Conservation (phyloP, 805 yeast species). For the Brettanomyces anomalus region DNA sequence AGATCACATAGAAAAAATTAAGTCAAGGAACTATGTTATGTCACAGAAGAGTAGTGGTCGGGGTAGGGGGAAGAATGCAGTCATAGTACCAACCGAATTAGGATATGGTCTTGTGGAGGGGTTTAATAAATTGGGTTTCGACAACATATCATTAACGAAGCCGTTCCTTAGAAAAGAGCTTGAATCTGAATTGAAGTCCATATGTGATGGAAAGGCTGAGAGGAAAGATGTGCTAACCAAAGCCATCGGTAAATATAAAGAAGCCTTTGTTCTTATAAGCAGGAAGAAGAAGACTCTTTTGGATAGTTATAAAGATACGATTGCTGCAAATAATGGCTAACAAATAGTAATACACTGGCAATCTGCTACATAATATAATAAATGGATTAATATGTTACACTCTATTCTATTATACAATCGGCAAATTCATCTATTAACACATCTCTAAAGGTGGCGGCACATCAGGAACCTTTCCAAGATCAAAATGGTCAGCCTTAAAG, state of each 20-base stretch:
- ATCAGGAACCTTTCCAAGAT: conserved; percentile 63
- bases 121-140: conserved; percentile 70
- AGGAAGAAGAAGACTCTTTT: conserved; percentile 31
- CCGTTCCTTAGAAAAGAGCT: conserved; percentile 77
- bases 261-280: conserved; percentile 45
- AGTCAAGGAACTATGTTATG: conserved; percentile 54
- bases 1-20: conserved; percentile 84
- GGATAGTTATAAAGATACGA: conserved; percentile 22
- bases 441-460: conserved; percentile 56
- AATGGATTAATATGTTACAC: no score
- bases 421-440: conserved; percentile 15
- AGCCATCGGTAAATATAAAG: conserved; percentile 48
- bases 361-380: background rate
- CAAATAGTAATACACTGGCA: background rate
- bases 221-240: conserved; percentile 47
- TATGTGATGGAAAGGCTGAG: conserved; percentile 54
- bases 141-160: conserved; percentile 66
- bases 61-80: conserved; percentile 29
- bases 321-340: conserved; percentile 4
- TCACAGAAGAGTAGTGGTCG: conserved; percentile 28
- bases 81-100: conserved; percentile 66
- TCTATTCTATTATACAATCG: background rate
- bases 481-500: conserved; percentile 40
- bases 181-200: conserved; percentile 56
- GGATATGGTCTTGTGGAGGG: conserved; percentile 89